Evolutionary conservation across 108 stramenopile genomes (phyloP), one percentile per base, ranked within the genome.

Genomic region (Cylindrotheca fusiformis): DNA sequence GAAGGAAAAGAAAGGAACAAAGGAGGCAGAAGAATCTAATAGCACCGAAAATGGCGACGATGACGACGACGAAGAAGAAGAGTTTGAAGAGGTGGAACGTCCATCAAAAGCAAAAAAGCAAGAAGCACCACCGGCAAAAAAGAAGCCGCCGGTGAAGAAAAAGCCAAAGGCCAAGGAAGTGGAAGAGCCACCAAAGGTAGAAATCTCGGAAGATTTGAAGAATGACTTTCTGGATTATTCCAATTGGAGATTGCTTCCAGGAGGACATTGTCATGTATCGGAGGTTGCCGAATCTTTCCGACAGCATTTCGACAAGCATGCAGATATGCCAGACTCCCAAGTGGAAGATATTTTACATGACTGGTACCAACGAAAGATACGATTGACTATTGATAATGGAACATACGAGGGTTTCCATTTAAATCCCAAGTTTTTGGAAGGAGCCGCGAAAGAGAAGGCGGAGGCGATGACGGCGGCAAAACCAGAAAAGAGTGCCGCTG

Each of bases 301-400:
- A n/a, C 29, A 61, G 14, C 55, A 54, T 31, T 69, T 32, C 47
- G 52, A 21, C 8, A 6, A 25, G 26, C 33, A 54, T n/a, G 58
- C 60, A 22, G 51, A 12, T 14, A 10, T 69, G 0, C 18, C 58
- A 8, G 44, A 24, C 10, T 6, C 5, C 10, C 52, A 69, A 29
- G 61, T 69, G 29, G 68, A 69, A 31, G 22, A 29, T 12, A 6
- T 60, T 2, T 61, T 60, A 60, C 32, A 69, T 19, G 68, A 69
- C 30, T 69, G 58, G 58, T 61, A 69, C 30, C 28, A 69, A n/a
- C 50, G 60, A n/a, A 68, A 68, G 48, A 32, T 68, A 23, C 67
- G 67, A 31, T 2, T 58, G 30, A 24, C 20, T 10, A 48, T 61
- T 12, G 41, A 28, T 0, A 21, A 59, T 44, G 60, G 60, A 54